Percentiles rank a stretch among this genome's conserved stretches.
Evolutionary conservation across 495 filamentous ascomycete species (phyloP).

Genomic region (Talaromyces stipitatus): DNA sequence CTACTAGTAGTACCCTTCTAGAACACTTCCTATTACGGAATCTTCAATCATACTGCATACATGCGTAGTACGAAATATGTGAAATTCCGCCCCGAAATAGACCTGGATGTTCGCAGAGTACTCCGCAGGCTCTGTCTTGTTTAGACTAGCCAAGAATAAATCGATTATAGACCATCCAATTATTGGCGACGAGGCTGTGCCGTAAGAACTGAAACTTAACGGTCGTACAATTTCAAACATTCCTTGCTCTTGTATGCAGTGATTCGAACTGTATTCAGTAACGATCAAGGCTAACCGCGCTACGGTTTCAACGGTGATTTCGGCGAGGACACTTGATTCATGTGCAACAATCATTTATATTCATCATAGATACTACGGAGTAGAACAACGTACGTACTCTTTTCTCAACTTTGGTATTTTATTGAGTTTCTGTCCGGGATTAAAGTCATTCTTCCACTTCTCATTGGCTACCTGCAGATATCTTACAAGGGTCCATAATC

Average conservation of each 20-base stretch:
- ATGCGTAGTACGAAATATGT: neutral
- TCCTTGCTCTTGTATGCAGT: too few species aligned
- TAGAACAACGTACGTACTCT: neutral
- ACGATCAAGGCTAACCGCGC: neutral
- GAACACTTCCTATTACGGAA: neutral
- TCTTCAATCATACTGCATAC: neutral
- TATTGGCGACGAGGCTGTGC: neutral
- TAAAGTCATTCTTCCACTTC: neutral
- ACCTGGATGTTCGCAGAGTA: neutral
- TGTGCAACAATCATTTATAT: neutral
- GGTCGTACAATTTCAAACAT: neutral
- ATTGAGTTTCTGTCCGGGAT: neutral
- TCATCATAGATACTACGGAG: neutral
- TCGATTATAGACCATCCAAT: too few species aligned
- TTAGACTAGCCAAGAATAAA: too few species aligned
- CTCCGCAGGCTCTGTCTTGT: too few species aligned
- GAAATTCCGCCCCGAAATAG: neutral
- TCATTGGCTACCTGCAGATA: neutral
- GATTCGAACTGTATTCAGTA: neutral
- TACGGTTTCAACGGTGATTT: neutral
- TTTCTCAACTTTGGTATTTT: neutral
- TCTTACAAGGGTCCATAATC: neutral
- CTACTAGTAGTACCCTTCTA: too few species aligned
- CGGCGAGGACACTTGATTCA: neutral
- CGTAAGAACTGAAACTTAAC: neutral